Percentiles rank a stretch among this genome's conserved stretches.
These are phyloP conservation scores for Multifurca ochricompacta DNA, from an alignment of 768 basidiomycete species.

Conservation along the genomic window DNA sequence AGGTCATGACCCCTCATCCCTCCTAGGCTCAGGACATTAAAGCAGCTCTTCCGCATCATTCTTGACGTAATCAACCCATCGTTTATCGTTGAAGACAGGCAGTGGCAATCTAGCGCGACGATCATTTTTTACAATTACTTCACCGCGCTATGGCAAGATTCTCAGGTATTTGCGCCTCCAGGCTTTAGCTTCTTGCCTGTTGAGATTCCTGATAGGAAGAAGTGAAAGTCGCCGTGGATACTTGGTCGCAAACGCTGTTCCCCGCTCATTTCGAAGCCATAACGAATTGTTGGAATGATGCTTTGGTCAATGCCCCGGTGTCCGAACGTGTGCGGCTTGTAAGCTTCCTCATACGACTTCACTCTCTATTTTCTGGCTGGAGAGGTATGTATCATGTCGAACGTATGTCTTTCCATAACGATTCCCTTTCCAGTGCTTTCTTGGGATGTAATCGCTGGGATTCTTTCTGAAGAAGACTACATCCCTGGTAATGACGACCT, in stretches of 20 bases:
- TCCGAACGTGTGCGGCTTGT: slow-evolving; percentile 50
- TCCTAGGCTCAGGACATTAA: slow-evolving; percentile 43
- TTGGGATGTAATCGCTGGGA: slow-evolving; percentile 55
- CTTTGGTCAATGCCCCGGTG: slow-evolving; percentile 46
- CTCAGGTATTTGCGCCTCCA: slow-evolving; percentile 36
- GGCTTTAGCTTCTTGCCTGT: not conserved
- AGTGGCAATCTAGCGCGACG: slow-evolving; percentile 57
- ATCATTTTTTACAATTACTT: slow-evolving; percentile 58
- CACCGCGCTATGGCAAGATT: slow-evolving; percentile 53
- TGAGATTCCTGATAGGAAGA: slow-evolving; percentile 45
- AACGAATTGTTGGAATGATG: slow-evolving; percentile 59
- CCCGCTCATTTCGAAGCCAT: slow-evolving; percentile 61
- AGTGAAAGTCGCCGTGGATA: slow-evolving; percentile 49
- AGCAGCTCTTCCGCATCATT: slow-evolving; percentile 55
- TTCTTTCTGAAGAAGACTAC: slow-evolving; percentile 49
- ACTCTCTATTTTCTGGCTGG: slow-evolving; percentile 63
- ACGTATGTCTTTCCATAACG: not conserved
- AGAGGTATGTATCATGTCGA: slow-evolving; percentile 36
- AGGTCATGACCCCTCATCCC: not conserved
- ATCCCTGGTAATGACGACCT: slow-evolving; percentile 32
- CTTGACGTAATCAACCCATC: slow-evolving; percentile 57
- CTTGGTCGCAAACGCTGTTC: slow-evolving; percentile 51
- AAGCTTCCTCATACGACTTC: slow-evolving; percentile 59
- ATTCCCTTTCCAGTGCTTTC: slow-evolving; percentile 41
- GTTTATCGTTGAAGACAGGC: slow-evolving; percentile 54